A percentile compares a stretch with the other conserved stretches of the same genome.
Conservation (phyloP, 768 basidiomycete genomes). For the Termitomyces sp. region DNA sequence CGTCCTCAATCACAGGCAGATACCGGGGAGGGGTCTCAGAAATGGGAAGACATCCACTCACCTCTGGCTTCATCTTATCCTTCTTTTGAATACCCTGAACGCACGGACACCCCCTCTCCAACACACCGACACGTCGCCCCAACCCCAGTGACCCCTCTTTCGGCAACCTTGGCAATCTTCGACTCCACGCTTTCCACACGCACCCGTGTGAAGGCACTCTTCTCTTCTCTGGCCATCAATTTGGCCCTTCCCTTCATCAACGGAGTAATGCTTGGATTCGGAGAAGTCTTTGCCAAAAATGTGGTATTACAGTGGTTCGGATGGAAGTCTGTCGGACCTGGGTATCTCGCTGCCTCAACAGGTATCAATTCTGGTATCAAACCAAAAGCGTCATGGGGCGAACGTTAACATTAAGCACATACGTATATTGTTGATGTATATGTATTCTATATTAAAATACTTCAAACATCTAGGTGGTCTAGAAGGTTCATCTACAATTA, state of each 20-base stretch:
- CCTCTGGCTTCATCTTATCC: conserved; percentile 64
- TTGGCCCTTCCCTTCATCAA: conserved; percentile 85
- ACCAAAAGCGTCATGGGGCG: conserved; percentile 16
- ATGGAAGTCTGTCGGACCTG: conserved; percentile 33
- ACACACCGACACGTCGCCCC: conserved; percentile 17
- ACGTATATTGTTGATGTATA: background rate
- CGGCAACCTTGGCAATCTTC: conserved; percentile 67
- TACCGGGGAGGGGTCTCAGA: conserved; percentile 44
- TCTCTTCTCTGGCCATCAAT: conserved; percentile 79
- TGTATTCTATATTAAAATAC: too few species aligned
- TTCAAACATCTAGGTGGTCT: background rate
- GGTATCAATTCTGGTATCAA: conserved; percentile 23
- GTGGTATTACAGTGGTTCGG: conserved; percentile 55
- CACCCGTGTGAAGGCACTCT: conserved; percentile 62
- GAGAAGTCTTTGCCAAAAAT: conserved; percentile 86
- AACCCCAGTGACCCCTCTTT: conserved; percentile 26
- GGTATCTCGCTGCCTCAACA: conserved; percentile 31
- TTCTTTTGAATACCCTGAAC: conserved; percentile 73
- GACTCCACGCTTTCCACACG: conserved; percentile 59
- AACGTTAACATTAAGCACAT: conserved; percentile 10
- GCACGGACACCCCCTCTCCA: conserved; percentile 47
- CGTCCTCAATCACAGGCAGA: conserved; percentile 31
- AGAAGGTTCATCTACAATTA: conserved; percentile 22
- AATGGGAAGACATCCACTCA: conserved; percentile 71
- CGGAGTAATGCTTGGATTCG: conserved; percentile 95